phyloP scores from a whole-genome alignment of 2,329 filamentous ascomycete genomes.

The Aspergillus nomiae region DNA sequence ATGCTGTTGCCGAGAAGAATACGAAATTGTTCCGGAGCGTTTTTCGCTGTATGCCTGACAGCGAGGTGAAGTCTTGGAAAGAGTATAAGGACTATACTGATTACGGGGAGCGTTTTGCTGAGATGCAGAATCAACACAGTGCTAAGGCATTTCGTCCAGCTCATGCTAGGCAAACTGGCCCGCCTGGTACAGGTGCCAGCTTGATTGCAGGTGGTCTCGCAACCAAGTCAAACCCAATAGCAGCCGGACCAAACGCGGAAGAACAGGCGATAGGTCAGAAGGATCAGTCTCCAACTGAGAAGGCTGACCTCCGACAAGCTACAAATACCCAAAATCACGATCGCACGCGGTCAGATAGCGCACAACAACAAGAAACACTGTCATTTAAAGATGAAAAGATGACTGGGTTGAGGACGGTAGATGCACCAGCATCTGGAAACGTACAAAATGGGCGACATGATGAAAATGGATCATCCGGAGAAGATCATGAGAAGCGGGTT shows the following conservation, averaged over 20 bases:
- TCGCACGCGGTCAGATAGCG: slow-evolving; percentile 33
- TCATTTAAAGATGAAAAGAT: slow-evolving; percentile 48
- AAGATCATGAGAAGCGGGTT: slow-evolving; percentile 36
- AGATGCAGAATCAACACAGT: slow-evolving; percentile 60
- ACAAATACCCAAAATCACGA: slow-evolving; percentile 37
- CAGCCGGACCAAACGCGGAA: slow-evolving; percentile 31
- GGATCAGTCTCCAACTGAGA: slow-evolving; percentile 35
- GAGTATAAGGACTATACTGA: slow-evolving; percentile 83
- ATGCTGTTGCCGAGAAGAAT: slow-evolving; percentile 85
- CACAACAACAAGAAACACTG: slow-evolving; percentile 34
- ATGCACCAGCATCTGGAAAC: slow-evolving; percentile 28
- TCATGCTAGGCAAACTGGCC: slow-evolving; percentile 44
- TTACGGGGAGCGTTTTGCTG: slow-evolving; percentile 76
- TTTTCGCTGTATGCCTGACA: slow-evolving; percentile 96
- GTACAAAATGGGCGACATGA: slow-evolving; percentile 27
- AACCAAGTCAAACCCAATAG: slow-evolving; percentile 28
- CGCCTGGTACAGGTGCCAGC: slow-evolving; percentile 37
- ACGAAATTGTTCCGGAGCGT: slow-evolving; percentile 91
- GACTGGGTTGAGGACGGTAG: slow-evolving; percentile 32
- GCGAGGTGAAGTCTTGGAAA: slow-evolving; percentile 87
- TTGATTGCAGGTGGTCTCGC: slow-evolving; percentile 20
- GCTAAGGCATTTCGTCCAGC: slow-evolving; percentile 51
- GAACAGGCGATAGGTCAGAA: slow-evolving; percentile 33
- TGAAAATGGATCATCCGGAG: slow-evolving; percentile 26
- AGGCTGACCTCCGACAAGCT: slow-evolving; percentile 34